phyloP scores from a whole-genome alignment of 176 grass and related monocot genomes.

The Areca catechu region DNA sequence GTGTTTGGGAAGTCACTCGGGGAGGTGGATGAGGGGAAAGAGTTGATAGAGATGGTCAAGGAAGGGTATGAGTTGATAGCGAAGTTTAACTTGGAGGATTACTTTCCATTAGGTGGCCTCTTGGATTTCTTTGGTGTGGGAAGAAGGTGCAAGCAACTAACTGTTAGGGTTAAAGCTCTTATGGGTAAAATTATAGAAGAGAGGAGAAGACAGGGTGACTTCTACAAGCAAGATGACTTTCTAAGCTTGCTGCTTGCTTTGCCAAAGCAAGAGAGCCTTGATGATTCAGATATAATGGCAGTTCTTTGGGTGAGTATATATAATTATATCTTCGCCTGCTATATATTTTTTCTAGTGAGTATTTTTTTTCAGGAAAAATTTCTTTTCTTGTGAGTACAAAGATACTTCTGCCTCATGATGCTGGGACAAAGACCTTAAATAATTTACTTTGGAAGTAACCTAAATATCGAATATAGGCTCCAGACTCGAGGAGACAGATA shows the following conservation, averaged over 20 bases:
- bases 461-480: too few species aligned
- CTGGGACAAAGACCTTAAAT: too few species aligned
- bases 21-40: neutral
- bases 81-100: conserved; percentile 31
- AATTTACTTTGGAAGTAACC: too few species aligned
- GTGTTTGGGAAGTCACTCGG: conserved; percentile 18
- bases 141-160: conserved; percentile 13
- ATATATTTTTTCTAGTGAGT: too few species aligned
- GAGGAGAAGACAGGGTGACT: conserved; percentile 8
- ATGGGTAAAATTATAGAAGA: conserved; percentile 31
- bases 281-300: conserved; percentile 28
- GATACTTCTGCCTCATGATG: too few species aligned
- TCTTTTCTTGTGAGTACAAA: too few species aligned
- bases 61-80: conserved; percentile 35
- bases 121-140: conserved; percentile 25
- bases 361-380: too few species aligned
- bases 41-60: conserved; percentile 24
- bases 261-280: conserved; percentile 23
- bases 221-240: conserved; percentile 7
- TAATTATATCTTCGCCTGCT: neutral
- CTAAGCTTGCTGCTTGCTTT: conserved; percentile 29
- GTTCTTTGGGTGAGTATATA: conserved; percentile 42
- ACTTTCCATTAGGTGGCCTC: conserved; percentile 8
- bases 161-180: conserved; percentile 18
- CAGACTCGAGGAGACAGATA: too few species aligned